These are phyloP conservation scores for Cinnamomum chago DNA, from an alignment of 164 flowering plant species.

Conservation along the genomic window DNA sequence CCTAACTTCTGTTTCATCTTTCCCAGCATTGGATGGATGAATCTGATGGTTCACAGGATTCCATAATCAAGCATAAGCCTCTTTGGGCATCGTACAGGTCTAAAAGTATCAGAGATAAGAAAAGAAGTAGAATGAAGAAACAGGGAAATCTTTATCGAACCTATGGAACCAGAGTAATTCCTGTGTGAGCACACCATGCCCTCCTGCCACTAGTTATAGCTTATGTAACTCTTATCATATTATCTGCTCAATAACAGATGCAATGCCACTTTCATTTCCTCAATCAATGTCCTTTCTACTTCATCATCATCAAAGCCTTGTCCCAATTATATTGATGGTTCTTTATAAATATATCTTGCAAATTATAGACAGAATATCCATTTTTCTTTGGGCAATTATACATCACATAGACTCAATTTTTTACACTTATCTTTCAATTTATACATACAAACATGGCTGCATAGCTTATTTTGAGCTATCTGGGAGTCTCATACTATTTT, in stretches of 20 bases:
- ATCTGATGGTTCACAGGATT: conserved; percentile 66
- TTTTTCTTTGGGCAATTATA: background rate
- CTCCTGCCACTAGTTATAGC: conserved; percentile 1
- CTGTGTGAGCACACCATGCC: conserved; percentile 63
- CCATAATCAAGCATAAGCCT: conserved; percentile 87
- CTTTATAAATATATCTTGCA: background rate
- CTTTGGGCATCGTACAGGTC: conserved; percentile 70
- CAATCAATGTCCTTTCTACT: background rate
- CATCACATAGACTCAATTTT: background rate
- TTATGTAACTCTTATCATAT: background rate
- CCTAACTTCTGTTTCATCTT: conserved; percentile 17
- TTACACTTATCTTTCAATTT: too few species aligned
- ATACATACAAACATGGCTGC: too few species aligned
- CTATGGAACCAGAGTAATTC: conserved; percentile 96
- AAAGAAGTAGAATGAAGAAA: conserved; percentile 41
- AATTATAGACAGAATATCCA: background rate
- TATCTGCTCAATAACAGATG: background rate
- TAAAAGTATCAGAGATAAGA: conserved; percentile 47
- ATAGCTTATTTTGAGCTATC: too few species aligned
- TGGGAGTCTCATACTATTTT: too few species aligned
- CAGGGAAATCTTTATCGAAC: conserved; percentile 71
- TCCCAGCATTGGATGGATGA: conserved; percentile 78
- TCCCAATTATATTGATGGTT: background rate
- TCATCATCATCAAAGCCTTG: too few species aligned
- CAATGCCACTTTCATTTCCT: background rate